phyloP scores from a whole-genome alignment of 164 flowering plant genomes.

The Vitis riparia region DNA sequence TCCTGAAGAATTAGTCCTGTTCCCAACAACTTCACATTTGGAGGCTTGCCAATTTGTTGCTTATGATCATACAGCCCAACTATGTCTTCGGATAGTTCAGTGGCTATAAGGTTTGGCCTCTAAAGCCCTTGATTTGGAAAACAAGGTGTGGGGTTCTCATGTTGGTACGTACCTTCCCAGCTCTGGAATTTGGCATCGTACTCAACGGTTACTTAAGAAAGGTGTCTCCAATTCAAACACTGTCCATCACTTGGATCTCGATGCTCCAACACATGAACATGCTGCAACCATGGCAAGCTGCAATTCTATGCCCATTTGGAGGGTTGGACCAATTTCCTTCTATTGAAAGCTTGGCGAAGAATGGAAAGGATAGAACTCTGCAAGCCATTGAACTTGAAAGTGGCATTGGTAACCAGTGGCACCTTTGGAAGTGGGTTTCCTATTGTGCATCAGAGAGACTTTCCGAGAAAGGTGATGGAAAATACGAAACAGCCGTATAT shows the following conservation, averaged over 20 bases:
- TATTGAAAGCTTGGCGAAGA: conserved; percentile 66
- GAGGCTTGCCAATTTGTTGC: conserved; percentile 90
- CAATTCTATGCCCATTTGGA: conserved; percentile 82
- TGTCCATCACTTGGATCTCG: conserved; percentile 92
- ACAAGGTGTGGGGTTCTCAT: conserved; percentile 90
- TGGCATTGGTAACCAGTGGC: conserved; percentile 88
- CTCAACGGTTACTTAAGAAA: conserved; percentile 79
- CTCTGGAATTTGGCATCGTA: conserved; percentile 92
- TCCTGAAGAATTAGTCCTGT: conserved; percentile 67
- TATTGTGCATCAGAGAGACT: conserved; percentile 97
- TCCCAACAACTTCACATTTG: conserved; percentile 85
- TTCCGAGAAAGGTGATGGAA: conserved; percentile 79
- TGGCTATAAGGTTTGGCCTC: conserved; percentile 98
- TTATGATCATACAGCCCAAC: conserved; percentile 76
- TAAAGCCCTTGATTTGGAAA: conserved; percentile 88
- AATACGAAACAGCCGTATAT: conserved; percentile 83
- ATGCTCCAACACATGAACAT: conserved; percentile 96
- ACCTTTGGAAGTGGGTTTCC: conserved; percentile 96
- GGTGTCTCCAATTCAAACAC: conserved; percentile 45
- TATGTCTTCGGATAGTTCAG: conserved; percentile 92
- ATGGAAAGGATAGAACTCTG: conserved; percentile 78
- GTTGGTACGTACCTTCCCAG: conserved; percentile 85
- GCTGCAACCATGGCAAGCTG: conserved; percentile 98
- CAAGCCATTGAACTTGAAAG: conserved; percentile 95
- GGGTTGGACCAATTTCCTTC: conserved; percentile 85